Evolutionary conservation across 2,329 filamentous ascomycete genomes (phyloP).

Genomic region (Thelonectria rubi): DNA sequence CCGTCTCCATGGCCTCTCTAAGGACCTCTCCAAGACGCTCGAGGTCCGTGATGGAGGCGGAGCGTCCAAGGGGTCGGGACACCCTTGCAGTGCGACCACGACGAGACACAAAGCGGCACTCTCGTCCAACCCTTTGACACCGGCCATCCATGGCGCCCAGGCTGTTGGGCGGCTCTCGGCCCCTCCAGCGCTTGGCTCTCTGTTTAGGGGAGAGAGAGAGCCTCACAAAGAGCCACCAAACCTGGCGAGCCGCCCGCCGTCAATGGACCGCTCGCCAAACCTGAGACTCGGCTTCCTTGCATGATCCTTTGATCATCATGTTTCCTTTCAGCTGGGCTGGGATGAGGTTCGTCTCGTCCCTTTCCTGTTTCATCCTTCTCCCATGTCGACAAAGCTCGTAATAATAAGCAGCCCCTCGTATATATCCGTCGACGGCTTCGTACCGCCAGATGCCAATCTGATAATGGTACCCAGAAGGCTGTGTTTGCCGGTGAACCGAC

Average conservation of each 20-base stretch:
- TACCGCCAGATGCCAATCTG: constrained; percentile 1
- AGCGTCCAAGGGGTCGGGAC: background rate
- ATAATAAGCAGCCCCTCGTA: too few species aligned
- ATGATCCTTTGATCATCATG: background rate
- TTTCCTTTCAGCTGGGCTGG: background rate
- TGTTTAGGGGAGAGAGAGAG: background rate
- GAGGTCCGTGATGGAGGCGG: background rate
- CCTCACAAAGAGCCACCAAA: background rate
- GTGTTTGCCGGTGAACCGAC: constrained; percentile 35
- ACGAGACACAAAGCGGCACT: background rate
- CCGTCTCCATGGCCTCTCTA: background rate
- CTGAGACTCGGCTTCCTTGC: background rate
- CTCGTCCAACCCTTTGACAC: background rate
- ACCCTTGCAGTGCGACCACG: background rate
- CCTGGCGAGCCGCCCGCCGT: background rate
- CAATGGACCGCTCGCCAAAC: constrained; percentile 2
- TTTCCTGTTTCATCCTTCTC: background rate
- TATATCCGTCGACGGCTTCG: too few species aligned
- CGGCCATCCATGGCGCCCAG: constrained; percentile 1
- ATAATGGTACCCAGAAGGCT: background rate
- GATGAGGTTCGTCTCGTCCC: background rate
- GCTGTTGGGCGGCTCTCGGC: constrained; percentile 17
- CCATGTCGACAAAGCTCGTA: background rate
- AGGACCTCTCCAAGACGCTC: background rate
- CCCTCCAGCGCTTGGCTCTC: constrained; percentile 7